Evolutionary conservation across 169 alveolate species (phyloP).

Genomic region (Eimeria praecox): DNA sequence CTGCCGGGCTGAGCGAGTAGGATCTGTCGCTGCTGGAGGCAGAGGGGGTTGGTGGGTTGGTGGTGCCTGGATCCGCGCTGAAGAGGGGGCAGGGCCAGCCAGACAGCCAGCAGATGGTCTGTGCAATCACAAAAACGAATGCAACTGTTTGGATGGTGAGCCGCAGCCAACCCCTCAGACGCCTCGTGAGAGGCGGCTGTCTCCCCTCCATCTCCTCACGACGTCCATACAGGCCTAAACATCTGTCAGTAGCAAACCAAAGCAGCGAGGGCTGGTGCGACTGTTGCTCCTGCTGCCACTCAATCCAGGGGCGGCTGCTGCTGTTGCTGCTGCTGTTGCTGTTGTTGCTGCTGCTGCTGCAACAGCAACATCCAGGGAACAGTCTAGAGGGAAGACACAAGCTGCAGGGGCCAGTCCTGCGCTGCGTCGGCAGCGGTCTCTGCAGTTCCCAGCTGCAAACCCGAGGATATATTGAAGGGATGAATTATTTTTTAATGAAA

Average conservation of each 20-base stretch:
- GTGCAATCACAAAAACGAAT: background rate
- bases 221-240: background rate
- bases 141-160: background rate
- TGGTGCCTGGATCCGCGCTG: background rate
- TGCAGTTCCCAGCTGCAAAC: background rate
- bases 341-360: slow-evolving; percentile 17
- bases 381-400: background rate
- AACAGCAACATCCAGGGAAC: background rate
- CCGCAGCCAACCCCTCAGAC: background rate
- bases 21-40: background rate
- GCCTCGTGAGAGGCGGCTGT: background rate
- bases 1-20: slow-evolving; percentile 27
- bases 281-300: background rate
- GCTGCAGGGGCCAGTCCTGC: background rate
- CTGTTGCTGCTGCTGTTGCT: background rate
- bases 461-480: background rate
- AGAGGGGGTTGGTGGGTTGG: background rate
- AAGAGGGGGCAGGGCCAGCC: slow-evolving; percentile 41
- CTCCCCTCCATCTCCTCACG: background rate
- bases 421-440: slow-evolving; percentile 1
- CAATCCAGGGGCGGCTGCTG: background rate
- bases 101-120: slow-evolving; percentile 44
- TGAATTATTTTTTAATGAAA: too few species aligned
- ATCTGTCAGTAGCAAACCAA: background rate
- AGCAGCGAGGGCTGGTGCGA: background rate